Percentiles rank a stretch among this genome's conserved stretches.
Conservation (phyloP, 1,284 basidiomycete genomes). For the Lentinus polychrous region DNA sequence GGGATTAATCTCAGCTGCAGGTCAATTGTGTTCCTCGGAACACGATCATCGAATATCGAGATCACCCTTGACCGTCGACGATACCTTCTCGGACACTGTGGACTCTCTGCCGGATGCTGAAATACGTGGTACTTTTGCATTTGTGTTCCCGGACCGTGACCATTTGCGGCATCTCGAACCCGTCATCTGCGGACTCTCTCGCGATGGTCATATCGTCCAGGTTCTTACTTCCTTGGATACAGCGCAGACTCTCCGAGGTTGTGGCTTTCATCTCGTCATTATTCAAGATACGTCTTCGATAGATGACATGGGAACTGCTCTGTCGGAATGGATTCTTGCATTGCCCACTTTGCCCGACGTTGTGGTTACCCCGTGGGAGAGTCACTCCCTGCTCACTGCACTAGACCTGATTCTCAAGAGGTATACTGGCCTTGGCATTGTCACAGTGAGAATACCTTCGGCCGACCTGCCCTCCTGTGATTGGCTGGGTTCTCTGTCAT, state of each 20-base stretch:
- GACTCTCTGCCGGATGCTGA: conserved; percentile 1
- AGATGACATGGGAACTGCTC: conserved; percentile 10
- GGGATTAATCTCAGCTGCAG: neutral
- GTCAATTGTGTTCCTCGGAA: conserved; percentile 2
- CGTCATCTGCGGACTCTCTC: conserved; percentile 39
- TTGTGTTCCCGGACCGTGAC: conserved; percentile 31
- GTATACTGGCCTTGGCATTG: conserved; percentile 13
- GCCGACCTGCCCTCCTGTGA: conserved; percentile 46
- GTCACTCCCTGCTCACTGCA: conserved; percentile 4
- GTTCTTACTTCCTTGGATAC: conserved; percentile 23
- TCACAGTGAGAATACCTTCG: conserved; percentile 43
- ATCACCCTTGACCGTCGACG: neutral
- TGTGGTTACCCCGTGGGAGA: conserved; percentile 27
- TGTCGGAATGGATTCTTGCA: conserved; percentile 16
- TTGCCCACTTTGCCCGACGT: conserved; percentile 21
- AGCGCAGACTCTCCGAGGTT: conserved; percentile 1
- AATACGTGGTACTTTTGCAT: conserved; percentile 22
- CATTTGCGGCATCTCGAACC: conserved; percentile 36
- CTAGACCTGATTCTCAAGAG: neutral
- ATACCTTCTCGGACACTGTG: neutral
- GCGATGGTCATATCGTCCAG: conserved; percentile 28
- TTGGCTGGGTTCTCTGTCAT: conserved; percentile 59
- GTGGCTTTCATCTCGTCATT: conserved; percentile 11
- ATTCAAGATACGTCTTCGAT: conserved; percentile 1
- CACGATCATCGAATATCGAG: neutral